Evolutionary conservation across 768 basidiomycete genomes (phyloP).

Genomic region (Trametes coccinea): DNA sequence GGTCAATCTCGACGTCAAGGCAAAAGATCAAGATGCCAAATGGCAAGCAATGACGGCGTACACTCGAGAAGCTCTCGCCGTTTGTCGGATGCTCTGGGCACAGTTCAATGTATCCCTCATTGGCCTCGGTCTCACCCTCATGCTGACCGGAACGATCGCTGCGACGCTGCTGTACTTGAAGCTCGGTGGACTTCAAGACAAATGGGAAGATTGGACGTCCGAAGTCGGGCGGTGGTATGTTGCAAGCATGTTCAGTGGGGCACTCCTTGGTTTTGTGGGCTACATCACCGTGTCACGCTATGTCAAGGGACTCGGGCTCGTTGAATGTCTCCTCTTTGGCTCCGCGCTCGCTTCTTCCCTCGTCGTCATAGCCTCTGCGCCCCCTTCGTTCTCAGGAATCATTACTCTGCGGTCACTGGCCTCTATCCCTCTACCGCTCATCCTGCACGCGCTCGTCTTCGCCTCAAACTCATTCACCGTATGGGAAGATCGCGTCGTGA

Average conservation of each 20-base stretch:
- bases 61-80: conserved; percentile 59
- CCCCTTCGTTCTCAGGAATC: conserved; percentile 33
- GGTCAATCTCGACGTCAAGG: conserved; percentile 10
- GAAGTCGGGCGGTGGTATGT: conserved; percentile 13
- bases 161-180: conserved; percentile 56
- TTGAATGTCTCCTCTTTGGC: conserved; percentile 54
- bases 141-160: conserved; percentile 56
- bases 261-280: conserved; percentile 36
- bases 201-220: conserved; percentile 47
- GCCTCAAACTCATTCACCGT: conserved; percentile 96
- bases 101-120: conserved; percentile 87
- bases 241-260: conserved; percentile 18
- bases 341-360: conserved; percentile 49
- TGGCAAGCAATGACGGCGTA: conserved; percentile 43
- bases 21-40: conserved; percentile 10
- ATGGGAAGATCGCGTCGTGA: conserved; percentile 89
- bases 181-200: conserved; percentile 39
- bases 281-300: conserved; percentile 36
- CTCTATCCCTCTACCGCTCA: conserved; percentile 47
- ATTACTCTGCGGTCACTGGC: conserved; percentile 11
- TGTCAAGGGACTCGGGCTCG: conserved; percentile 38
- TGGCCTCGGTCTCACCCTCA: conserved; percentile 63
- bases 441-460: conserved; percentile 75
- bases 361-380: conserved; percentile 44
- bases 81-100: conserved; percentile 90